Evolutionary conservation across 169 alveolate genomes (phyloP), one percentile per base, ranked within the genome.

Genomic region (Eimeria necatrix): DNA sequence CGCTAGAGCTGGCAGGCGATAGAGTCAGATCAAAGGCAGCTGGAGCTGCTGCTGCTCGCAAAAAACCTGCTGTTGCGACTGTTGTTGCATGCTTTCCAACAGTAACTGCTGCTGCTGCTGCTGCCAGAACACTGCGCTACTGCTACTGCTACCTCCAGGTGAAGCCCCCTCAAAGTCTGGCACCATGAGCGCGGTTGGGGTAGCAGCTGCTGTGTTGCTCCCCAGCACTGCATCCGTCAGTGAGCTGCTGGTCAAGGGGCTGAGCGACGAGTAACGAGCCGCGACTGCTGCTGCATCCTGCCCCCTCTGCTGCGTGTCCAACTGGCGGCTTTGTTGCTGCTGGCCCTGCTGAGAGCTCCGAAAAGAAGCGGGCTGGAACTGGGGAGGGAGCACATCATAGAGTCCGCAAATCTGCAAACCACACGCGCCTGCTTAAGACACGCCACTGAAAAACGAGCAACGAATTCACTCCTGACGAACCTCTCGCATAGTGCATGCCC

Each of bases 351-450:
- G 76, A 22, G 91, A 46, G 59, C 74, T 64, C 26, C 91, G 20
- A 26, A 83, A 83, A 20, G 91, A 83, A 41, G 14, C 78, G 14
- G 91, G 91, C 91, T 83, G 91, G 32, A 83, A 83, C 56, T 83
- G 91, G 76, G 91, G 91, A 9, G 91, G 91, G 41, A 83, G 91
- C 76, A 83, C 91, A 74, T 83, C 91, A 52, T 83, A 83, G 48
- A 83, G 48, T 9, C 91, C 91, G 76, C 91, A 83, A 6, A 83
- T 83, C 91, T 83, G 91, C 91, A 83, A 18, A 10, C 0, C 22
- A 18, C 41, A 32, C 41, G 41, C 41, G 2, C 41, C 41, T 32
- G 41, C 41, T 32, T 32, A 32, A 32, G 41, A 32, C 41, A 32
- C 41, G 41, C 41, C 41, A 32, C 41, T 32, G 41, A 32, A 32